Base-by-base conservation (phyloP, 2,329 filamentous ascomycete genomes). In the Fusarium luffae region DNA sequence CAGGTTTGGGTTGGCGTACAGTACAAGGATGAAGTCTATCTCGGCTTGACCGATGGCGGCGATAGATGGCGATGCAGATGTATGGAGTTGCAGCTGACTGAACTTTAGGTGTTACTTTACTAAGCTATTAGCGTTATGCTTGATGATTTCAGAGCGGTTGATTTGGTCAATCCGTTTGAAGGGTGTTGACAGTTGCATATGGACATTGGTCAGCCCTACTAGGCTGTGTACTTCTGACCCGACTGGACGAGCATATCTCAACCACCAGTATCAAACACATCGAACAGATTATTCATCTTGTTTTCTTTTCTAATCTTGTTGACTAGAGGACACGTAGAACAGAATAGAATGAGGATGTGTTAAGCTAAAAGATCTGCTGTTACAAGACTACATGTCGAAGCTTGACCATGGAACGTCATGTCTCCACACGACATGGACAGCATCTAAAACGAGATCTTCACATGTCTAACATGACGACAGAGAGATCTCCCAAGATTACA, bases 41-140 rank as follows among this genome's bases (percentile, higher is more conserved):
- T 66, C 63, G 61, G 61, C 40, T 66, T 60, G 42, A 30, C 63
- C 42, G 42, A 19, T 64, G 41, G 23, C 34, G 34, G 34, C 34
- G 10, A 37, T 37, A 42, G 37, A 42, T 47, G 27, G 43, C 34
- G 16, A 57, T 46, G 25, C 27, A 57, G 10, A 25, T 34, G 44
- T 28, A 56, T 37, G n/a, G 9, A 51, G 23, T 41, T 19, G 19
- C 21, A 42, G 46, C 61, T 65, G 40, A 60, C 47, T 40, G 7
- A 21, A 11, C 27, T 25, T 30, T 59, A 34, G 18, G n/a, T 11
- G 19, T 32, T 21, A 18, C 19, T 60, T 66, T 25, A 54, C 48
- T 61, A 54, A 66, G 54, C 43, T 43, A 49, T 21, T 19, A 30
- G 19, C 14, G 27, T 21, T 9, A n/a, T 66, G 43, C 2, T 27